These are phyloP conservation scores for Prunus yedoensis DNA, from an alignment of 331 rosid species.

Conservation along the genomic window DNA sequence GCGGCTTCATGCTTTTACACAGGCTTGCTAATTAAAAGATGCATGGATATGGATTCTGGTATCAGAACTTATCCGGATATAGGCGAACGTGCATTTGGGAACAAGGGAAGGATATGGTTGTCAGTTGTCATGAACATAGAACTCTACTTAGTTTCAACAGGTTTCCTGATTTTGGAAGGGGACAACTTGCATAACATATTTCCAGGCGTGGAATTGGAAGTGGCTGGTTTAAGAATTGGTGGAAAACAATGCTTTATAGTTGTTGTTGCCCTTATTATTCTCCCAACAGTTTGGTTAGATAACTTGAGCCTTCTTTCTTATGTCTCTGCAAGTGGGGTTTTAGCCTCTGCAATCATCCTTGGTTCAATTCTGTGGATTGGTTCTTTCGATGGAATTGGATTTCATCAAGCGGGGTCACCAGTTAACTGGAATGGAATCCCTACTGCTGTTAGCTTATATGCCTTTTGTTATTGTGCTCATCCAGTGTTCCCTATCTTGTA, in stretches of 20 bases:
- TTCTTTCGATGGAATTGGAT: conserved; percentile 58
- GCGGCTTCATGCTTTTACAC: conserved; percentile 55
- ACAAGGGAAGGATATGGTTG: conserved; percentile 47
- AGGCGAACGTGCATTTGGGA: conserved; percentile 78
- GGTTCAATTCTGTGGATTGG: conserved; percentile 65
- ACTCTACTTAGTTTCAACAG: conserved; percentile 68
- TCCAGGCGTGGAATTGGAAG: conserved; percentile 34
- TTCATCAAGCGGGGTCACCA: conserved; percentile 46
- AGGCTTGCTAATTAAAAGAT: conserved; percentile 59
- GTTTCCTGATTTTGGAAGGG: conserved; percentile 83
- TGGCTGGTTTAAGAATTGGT: conserved; percentile 40
- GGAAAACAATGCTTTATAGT: conserved; percentile 55
- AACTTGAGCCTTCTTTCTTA: conserved; percentile 72
- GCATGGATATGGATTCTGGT: conserved; percentile 63
- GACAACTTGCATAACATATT: conserved; percentile 67
- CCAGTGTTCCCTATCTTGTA: conserved; percentile 84
- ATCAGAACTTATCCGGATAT: conserved; percentile 72
- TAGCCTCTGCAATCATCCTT: conserved; percentile 66
- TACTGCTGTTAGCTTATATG: conserved; percentile 65
- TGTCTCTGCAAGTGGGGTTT: conserved; percentile 83
- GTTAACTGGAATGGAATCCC: conserved; percentile 67
- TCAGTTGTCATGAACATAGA: conserved; percentile 60
- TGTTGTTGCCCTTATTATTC: conserved; percentile 50
- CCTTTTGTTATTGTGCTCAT: conserved; percentile 89
- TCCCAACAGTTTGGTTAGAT: conserved; percentile 84